A percentile compares a stretch with the other conserved stretches of the same genome.
Evolutionary conservation across 192 early-diverging fungal species (phyloP).

Genomic region (Phlyctochytrium bullatum): DNA sequence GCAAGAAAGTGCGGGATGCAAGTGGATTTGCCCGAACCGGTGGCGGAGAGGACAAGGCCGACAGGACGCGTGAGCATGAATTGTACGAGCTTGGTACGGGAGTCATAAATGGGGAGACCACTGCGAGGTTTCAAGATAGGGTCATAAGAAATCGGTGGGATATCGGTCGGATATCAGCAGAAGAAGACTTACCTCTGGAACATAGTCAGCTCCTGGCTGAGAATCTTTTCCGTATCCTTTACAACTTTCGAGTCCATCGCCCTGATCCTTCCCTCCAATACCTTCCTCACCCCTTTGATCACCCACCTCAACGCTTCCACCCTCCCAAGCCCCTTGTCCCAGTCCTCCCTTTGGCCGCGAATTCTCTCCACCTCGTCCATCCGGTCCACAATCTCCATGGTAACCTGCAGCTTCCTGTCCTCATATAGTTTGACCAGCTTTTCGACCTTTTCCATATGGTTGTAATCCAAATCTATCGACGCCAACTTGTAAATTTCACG

Average conservation of each 20-base stretch:
- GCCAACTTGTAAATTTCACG: no score
- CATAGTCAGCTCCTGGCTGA: conserved; percentile 16
- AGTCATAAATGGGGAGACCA: conserved; percentile 23
- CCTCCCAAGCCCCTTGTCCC: conserved; percentile 9
- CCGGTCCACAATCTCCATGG: background rate
- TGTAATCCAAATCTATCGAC: no score
- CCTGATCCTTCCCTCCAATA: background rate
- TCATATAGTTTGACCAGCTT: no score
- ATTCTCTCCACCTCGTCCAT: no score
- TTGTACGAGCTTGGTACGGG: conserved; percentile 7
- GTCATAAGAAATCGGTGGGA: conserved; percentile 1
- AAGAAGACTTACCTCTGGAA: conserved; percentile 12
- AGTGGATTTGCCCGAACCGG: conserved; percentile 28
- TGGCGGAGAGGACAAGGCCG: conserved; percentile 16
- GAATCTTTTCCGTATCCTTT: conserved; percentile 8
- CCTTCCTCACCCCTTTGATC: background rate
- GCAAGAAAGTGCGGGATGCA: conserved; percentile 27
- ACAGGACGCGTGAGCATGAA: conserved; percentile 6
- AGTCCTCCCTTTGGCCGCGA: background rate
- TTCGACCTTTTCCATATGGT: no score
- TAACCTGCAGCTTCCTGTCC: no score
- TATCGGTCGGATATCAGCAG: no score
- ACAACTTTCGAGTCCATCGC: background rate
- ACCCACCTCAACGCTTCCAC: conserved; percentile 6
- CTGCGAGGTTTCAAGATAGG: no score